Evolutionary conservation across 768 basidiomycete species (phyloP).

Genomic region (Dioszegia hungarica): DNA sequence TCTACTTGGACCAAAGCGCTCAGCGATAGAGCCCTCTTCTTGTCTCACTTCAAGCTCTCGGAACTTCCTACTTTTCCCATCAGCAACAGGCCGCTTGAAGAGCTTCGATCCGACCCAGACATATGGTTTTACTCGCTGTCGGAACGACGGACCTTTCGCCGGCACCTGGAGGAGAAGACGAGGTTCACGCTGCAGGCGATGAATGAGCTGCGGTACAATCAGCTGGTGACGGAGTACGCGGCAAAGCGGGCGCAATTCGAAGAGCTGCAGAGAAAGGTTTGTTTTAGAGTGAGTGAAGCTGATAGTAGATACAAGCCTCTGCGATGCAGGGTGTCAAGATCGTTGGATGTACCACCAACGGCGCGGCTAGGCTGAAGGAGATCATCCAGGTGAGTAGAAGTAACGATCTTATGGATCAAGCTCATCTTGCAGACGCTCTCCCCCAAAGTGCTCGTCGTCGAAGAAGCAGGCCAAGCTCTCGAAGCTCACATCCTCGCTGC

Average conservation of each 20-base stretch:
- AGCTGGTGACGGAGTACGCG: not conserved
- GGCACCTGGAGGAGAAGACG: slow-evolving; percentile 1
- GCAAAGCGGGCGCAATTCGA: not conserved
- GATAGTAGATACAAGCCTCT: slow-evolving; percentile 55
- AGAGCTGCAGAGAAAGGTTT: not conserved
- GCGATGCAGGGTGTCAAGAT: slow-evolving; percentile 59
- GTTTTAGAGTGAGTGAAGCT: not conserved
- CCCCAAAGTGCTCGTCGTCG: slow-evolving; percentile 51
- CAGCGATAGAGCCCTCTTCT: not conserved
- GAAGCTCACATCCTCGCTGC: slow-evolving; percentile 65
- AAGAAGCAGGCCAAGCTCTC: slow-evolving; percentile 77
- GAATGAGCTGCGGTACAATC: not conserved
- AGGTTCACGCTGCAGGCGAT: not conserved
- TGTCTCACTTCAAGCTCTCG: not conserved
- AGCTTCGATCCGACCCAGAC: not conserved
- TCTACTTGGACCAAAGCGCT: not conserved
- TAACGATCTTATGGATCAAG: not conserved
- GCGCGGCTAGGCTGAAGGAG: not conserved
- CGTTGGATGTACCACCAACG: slow-evolving; percentile 65
- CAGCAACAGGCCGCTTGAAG: not conserved
- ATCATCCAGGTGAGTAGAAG: not conserved
- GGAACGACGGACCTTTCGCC: not conserved
- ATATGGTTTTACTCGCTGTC: not conserved
- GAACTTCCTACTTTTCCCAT: not conserved
- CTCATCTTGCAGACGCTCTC: not conserved